Evolutionary conservation across 2,329 filamentous ascomycete genomes (phyloP), one percentile per base, ranked within the genome.

Genomic region (Lecanicillium sp.): DNA sequence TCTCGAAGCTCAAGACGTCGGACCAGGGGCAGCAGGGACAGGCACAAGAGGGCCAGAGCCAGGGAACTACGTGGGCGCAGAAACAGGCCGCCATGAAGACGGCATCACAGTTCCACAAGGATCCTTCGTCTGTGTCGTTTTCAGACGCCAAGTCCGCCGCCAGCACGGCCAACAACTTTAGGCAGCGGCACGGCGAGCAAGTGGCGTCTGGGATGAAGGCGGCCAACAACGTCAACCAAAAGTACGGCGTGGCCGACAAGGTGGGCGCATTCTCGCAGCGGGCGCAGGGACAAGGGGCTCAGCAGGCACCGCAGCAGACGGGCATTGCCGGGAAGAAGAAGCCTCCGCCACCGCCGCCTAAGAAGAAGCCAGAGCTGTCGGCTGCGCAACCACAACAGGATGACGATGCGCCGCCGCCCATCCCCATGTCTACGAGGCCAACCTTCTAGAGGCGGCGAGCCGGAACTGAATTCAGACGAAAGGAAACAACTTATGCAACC

Each of bases 181-280:
- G 79, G 12, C 76, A 85, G 53, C 65, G 80, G 19, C 81, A 87
- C 49, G 76, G 80, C 4, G 81, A 81, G 14, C 78, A 85, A 54
- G 74, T 84, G 5, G 71, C 74, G 2, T 62, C 73, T 5, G 81
- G 81, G 0, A 67, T 71, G 49, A 65, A 69, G 50, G 69, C 67
- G 15, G 78, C 79, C 4, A 74, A 71, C 44, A 65, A 61, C 2
- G 49, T 81, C 40, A 75, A 79, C 39, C 71, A 80, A 51, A 81
- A 77, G 53, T 82, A 82, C 48, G 74, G 74, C 4, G 61, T 79
- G 4, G 44, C 56, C 27, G 57, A 65, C 29, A 65, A 59, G 46
- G 48, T 62, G 4, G 56, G 57, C 8, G 55, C 51, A 29, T 51
- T 49, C 29, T 46, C 48, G 4, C 46, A 44, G 34, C 36, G 39